phyloP scores from a whole-genome alignment of 2,329 filamentous ascomycete genomes.

The Ilyonectria robusta region DNA sequence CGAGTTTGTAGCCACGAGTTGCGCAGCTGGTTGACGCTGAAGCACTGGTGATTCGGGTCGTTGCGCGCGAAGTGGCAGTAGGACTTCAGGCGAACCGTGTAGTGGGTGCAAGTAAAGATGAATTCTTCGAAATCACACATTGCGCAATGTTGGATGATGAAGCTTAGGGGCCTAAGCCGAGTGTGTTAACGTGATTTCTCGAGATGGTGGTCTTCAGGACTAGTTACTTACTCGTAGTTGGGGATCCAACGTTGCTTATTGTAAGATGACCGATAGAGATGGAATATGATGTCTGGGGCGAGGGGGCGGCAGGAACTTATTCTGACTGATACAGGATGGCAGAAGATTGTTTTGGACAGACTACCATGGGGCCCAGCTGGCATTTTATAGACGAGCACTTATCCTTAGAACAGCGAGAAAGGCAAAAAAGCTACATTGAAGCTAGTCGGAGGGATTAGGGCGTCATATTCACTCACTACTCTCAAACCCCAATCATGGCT shows the following conservation, averaged over 20 bases:
- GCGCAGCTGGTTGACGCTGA: conserved; percentile 75
- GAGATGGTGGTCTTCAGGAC: background rate
- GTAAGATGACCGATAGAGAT: background rate
- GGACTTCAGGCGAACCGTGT: conserved; percentile 70
- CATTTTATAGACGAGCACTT: conserved; percentile 16
- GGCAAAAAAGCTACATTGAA: background rate
- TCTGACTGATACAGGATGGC: background rate
- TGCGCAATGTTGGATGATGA: conserved; percentile 34
- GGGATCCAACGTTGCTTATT: background rate
- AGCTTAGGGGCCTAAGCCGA: background rate
- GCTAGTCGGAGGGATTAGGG: background rate
- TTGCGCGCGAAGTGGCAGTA: conserved; percentile 84
- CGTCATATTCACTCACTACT: conserved; percentile 13
- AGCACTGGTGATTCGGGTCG: conserved; percentile 78
- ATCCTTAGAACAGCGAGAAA: background rate
- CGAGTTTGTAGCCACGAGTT: conserved; percentile 70
- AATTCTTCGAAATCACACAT: conserved; percentile 84
- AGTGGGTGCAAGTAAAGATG: conserved; percentile 76
- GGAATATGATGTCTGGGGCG: background rate
- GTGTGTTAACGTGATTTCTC: background rate
- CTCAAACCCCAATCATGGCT: conserved; percentile 19
- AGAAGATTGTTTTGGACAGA: background rate
- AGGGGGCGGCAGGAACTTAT: background rate
- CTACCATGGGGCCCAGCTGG: background rate
- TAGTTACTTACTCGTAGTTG: background rate